Conservation (phyloP, 1,284 basidiomycete species). For the Cerrena zonata region DNA sequence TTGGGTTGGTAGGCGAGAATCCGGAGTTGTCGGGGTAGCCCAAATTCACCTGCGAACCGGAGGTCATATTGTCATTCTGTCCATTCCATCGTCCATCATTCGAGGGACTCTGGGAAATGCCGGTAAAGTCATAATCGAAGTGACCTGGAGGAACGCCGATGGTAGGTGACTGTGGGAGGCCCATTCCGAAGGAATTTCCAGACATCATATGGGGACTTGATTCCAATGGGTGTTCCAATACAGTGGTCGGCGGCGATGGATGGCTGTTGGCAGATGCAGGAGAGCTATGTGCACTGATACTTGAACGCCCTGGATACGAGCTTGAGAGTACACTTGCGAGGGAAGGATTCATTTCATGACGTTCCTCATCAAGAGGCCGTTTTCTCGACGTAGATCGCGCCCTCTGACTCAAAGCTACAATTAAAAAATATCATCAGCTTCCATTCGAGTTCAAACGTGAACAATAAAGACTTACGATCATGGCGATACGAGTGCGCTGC, state of each 20-base stretch:
- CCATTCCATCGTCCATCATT: conserved; percentile 22
- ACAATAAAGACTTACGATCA: conserved; percentile 47
- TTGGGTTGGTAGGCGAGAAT: conserved; percentile 31
- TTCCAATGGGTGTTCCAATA: conserved; percentile 27
- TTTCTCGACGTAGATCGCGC: conserved; percentile 70
- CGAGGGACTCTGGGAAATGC: conserved; percentile 30
- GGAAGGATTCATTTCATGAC: conserved; percentile 33
- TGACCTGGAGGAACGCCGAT: conserved; percentile 33
- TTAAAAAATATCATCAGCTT: conserved; percentile 11
- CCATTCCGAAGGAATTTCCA: conserved; percentile 17
- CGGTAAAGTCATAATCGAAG: conserved; percentile 56
- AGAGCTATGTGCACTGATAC: conserved; percentile 63
- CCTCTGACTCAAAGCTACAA: conserved; percentile 37
- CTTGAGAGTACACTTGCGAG: conserved; percentile 24
- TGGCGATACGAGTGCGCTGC: conserved; percentile 56
- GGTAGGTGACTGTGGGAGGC: conserved; percentile 24
- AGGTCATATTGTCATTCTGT: conserved; percentile 22
- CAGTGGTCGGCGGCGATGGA: conserved; percentile 59
- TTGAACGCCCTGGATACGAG: conserved; percentile 32
- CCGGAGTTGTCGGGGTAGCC: conserved; percentile 4
- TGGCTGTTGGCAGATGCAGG: conserved; percentile 61
- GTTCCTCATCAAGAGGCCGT: conserved; percentile 61
- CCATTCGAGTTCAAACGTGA: not conserved
- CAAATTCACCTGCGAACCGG: conserved; percentile 12
- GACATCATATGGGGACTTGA: conserved; percentile 24